phyloP scores from a whole-genome alignment of 257 asterid genomes.

The Plantago ovata region DNA sequence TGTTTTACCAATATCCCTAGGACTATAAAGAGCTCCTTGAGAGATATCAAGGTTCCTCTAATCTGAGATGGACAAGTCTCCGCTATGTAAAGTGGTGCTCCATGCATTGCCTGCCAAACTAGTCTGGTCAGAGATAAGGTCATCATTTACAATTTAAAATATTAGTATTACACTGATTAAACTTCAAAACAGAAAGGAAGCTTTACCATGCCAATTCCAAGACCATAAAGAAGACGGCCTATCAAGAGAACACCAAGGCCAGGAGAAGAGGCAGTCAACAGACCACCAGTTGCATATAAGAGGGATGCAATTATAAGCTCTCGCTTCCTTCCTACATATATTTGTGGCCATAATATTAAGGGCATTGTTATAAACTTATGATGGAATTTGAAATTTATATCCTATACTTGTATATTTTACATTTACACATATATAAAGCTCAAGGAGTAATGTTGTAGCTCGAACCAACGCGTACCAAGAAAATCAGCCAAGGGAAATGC shows the following conservation, averaged over 20 bases:
- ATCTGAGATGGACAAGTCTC: constrained; percentile 96
- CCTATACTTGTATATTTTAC: too few species aligned
- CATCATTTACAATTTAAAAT: constrained; percentile 6
- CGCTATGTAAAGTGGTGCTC: constrained; percentile 97
- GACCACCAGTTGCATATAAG: constrained; percentile 62
- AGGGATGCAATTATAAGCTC: constrained; percentile 79
- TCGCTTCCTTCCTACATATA: constrained; percentile 76
- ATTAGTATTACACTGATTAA: background rate
- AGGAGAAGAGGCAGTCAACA: constrained; percentile 81
- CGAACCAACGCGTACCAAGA: constrained; percentile 55
- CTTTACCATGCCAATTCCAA: constrained; percentile 92
- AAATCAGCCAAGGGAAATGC: constrained; percentile 86
- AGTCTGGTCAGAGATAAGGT: constrained; percentile 23
- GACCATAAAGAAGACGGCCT: constrained; percentile 82
- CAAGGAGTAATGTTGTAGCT: constrained; percentile 3
- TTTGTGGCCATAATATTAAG: constrained; percentile 13
- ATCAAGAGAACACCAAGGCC: constrained; percentile 68
- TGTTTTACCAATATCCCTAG: constrained; percentile 77
- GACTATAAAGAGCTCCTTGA: constrained; percentile 95
- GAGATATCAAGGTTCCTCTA: constrained; percentile 92
- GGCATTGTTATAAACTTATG: too few species aligned
- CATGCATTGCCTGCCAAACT: constrained; percentile 89
- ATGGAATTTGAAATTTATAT: too few species aligned
- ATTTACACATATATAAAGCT: constrained; percentile 12
- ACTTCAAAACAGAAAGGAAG: constrained; percentile 14